phyloP scores from a whole-genome alignment of 2,329 filamentous ascomycete genomes.

The Ascochyta viciae-villosae region DNA sequence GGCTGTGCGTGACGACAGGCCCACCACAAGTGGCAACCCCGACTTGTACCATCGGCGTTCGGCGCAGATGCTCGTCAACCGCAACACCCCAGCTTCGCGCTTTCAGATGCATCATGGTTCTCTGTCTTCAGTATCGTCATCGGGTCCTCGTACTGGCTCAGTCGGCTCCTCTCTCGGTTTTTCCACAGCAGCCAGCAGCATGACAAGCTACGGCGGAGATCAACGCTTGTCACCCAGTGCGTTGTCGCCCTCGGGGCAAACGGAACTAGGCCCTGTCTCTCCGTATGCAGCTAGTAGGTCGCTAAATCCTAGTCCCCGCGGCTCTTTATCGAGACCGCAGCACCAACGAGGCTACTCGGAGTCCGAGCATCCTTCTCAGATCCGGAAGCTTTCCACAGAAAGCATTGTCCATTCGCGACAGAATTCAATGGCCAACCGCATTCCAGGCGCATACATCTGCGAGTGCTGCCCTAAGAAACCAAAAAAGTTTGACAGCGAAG shows the following conservation, averaged over 20 bases:
- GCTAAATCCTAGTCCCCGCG: slow-evolving; percentile 53
- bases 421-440: slow-evolving; percentile 57
- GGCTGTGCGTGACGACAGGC: slow-evolving; percentile 55
- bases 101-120: slow-evolving; percentile 67
- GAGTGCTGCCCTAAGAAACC: slow-evolving; percentile 98
- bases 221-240: slow-evolving; percentile 67
- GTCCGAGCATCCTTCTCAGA: slow-evolving; percentile 43
- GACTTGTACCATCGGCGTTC: slow-evolving; percentile 64
- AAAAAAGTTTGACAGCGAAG: slow-evolving; percentile 87
- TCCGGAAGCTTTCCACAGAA: slow-evolving; percentile 58
- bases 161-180: slow-evolving; percentile 67
- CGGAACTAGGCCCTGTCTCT: slow-evolving; percentile 61
- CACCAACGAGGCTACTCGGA: slow-evolving; percentile 54
- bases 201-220: slow-evolving; percentile 69
- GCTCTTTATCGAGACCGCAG: slow-evolving; percentile 47
- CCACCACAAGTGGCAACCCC: slow-evolving; percentile 50
- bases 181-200: slow-evolving; percentile 66
- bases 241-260: slow-evolving; percentile 64
- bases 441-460: slow-evolving; percentile 73
- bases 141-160: slow-evolving; percentile 67
- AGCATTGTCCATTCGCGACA: slow-evolving; percentile 56
- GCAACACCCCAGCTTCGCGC: slow-evolving; percentile 60
- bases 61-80: slow-evolving; percentile 62
- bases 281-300: slow-evolving; percentile 60
- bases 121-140: slow-evolving; percentile 68